Evolutionary conservation across 768 basidiomycete species (phyloP).

Genomic region (Dioszegia aurantiaca): DNA sequence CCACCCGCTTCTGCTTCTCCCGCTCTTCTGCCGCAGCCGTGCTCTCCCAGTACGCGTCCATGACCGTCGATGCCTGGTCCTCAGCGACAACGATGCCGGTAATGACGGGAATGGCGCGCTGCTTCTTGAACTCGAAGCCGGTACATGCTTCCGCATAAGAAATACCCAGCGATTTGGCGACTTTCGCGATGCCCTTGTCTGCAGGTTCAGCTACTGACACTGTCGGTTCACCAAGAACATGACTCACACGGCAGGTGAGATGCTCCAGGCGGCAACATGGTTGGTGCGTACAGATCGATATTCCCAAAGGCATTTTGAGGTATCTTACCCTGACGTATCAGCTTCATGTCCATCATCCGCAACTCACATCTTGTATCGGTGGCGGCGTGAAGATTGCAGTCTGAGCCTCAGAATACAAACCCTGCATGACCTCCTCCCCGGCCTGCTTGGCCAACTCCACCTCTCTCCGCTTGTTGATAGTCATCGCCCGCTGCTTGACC

Average conservation of each 20-base stretch:
- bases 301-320: slow-evolving; percentile 97
- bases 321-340: slow-evolving; percentile 68
- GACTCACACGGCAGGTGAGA: slow-evolving; percentile 80
- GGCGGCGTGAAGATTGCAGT: slow-evolving; percentile 76
- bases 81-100: slow-evolving; percentile 81
- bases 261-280: slow-evolving; percentile 87
- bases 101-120: slow-evolving; percentile 77
- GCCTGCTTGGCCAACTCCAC: slow-evolving; percentile 61
- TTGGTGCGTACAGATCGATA: slow-evolving; percentile 89
- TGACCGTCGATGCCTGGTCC: slow-evolving; percentile 68
- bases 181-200: slow-evolving; percentile 77
- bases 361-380: slow-evolving; percentile 75
- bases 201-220: slow-evolving; percentile 52
- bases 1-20: slow-evolving; percentile 69
- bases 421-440: slow-evolving; percentile 70
- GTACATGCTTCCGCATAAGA: slow-evolving; percentile 94
- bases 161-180: slow-evolving; percentile 79
- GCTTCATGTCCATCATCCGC: neutral
- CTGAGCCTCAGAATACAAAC: slow-evolving; percentile 78
- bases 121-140: slow-evolving; percentile 94
- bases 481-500: slow-evolving; percentile 79
- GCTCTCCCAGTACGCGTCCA: slow-evolving; percentile 83
- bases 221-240: neutral
- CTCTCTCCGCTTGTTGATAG: slow-evolving; percentile 72
- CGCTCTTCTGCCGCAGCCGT: slow-evolving; percentile 75